Base-by-base conservation (phyloP, 345 rosid species). In the Atalantia buxifolia region DNA sequence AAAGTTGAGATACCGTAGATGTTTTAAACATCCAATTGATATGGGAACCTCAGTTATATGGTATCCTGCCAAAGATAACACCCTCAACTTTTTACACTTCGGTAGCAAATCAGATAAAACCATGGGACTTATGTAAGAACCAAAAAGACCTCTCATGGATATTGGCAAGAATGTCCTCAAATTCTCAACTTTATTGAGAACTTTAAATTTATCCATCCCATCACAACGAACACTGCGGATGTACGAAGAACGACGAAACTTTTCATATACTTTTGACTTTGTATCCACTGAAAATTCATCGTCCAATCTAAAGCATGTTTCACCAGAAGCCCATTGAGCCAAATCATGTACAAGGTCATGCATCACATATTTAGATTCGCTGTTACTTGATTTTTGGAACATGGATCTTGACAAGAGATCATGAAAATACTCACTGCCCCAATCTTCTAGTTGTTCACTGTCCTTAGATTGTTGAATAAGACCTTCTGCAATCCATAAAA, bases 401-500 rank as follows among this genome's bases (percentile, higher is more conserved):
- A 40, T 8, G 22, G 81, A 83, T 48, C 81, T 72, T 33, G 36
- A 45, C 5, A 60, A 1, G 18, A 79, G 61, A 27, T 64, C 16
- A 3, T n/a, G 12, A 8, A 83, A 77, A 64, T 63, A 78, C 30
- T 59, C n/a, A 53, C 55, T 36, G 8, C 81, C 86, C 0, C 38
- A 4, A 9, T 27, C 62, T 57, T 83, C 76, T n/a, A 59, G 21
- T 24, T 40, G 72, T 7, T 75, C 9, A 5, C 9, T 1, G 16
- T 5, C 19, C 5, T 18, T 18, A 16, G 73, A 55, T 12, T 42
- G 62, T 27, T 40, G 45, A 21, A 78, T 24, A 19, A 60, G 70
- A 30, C 84, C 84, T 50, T 79, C 75, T 2, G 80, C 81, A 21
- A 61, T 80, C 85, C 89, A 86, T 0, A 84, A 63, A 21, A 22